Evolutionary conservation across 1,139 yeast genomes (phyloP).

Genomic region (Yamadazyma atmosphaerica): DNA sequence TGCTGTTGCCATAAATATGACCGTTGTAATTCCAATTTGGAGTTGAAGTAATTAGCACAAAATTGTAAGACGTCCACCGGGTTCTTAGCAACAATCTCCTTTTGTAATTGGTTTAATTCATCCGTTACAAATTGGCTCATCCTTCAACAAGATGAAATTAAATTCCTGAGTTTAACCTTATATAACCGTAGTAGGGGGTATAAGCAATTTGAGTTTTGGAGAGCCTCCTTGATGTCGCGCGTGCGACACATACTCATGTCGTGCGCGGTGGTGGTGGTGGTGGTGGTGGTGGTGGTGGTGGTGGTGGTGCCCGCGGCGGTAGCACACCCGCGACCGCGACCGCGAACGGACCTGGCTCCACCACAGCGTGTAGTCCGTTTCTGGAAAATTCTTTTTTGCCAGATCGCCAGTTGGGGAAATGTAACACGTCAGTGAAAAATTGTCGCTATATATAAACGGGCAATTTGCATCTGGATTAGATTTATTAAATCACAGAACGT

Average conservation of each 20-base stretch:
- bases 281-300: too few relatives aligned
- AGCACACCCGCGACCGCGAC: too few relatives aligned
- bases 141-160: neutral
- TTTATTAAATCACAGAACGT: neutral
- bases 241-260: too few relatives aligned
- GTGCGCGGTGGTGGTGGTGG: too few relatives aligned
- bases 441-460: neutral
- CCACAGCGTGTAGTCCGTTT: neutral
- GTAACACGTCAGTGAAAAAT: neutral
- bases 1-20: conserved; percentile 53
- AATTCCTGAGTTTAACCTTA: neutral
- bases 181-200: neutral
- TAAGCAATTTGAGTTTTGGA: neutral
- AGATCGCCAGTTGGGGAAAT: neutral
- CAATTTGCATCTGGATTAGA: too few relatives aligned
- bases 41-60: conserved; percentile 69
- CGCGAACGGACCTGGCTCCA: neutral
- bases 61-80: conserved; percentile 74
- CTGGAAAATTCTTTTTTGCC: conserved; percentile 1
- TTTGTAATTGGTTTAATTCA: conserved; percentile 64
- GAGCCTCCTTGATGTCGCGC: too few relatives aligned
- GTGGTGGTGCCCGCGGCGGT: too few relatives aligned
- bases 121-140: conserved; percentile 23
- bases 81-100: conserved; percentile 58
- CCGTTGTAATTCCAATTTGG: conserved; percentile 62